Conservation (phyloP, 495 filamentous ascomycete genomes). For the Pseudoneurospora amorphoporcata region DNA sequence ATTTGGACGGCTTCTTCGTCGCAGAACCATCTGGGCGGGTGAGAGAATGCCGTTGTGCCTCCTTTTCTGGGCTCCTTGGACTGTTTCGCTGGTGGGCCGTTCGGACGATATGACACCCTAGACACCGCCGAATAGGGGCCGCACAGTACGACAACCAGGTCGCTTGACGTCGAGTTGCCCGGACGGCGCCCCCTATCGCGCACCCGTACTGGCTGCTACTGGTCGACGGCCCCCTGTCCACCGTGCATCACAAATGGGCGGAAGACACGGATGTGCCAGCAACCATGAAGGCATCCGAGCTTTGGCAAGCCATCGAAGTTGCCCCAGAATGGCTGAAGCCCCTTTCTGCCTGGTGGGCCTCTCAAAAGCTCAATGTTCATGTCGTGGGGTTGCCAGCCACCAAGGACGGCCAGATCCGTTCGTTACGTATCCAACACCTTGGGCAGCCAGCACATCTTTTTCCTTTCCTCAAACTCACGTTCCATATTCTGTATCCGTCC, state of each 20-base stretch:
- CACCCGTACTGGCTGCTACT: not conserved
- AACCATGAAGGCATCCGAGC: slow-evolving; percentile 4
- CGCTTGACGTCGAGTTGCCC: not conserved
- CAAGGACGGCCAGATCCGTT: slow-evolving; percentile 9
- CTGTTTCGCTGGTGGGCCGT: not conserved
- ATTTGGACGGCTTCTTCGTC: not conserved
- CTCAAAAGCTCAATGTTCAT: slow-evolving; percentile 1
- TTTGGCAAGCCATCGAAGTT: slow-evolving; percentile 1
- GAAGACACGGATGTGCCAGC: slow-evolving; percentile 4
- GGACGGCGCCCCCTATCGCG: not conserved
- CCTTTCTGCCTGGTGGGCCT: slow-evolving; percentile 12
- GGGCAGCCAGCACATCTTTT: slow-evolving; percentile 11
- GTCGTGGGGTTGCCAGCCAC: slow-evolving; percentile 13
- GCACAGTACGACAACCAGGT: not conserved
- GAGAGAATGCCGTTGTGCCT: not conserved
- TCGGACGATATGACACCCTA: not conserved
- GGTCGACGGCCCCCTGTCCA: not conserved
- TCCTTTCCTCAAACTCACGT: slow-evolving; percentile 10
- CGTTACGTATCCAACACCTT: slow-evolving; percentile 7
- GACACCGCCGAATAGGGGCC: not conserved
- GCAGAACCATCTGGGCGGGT: not conserved
- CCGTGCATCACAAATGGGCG: slow-evolving; percentile 6
- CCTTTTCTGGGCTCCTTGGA: not conserved
- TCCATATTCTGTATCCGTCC: slow-evolving; percentile 15
- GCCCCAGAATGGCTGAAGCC: slow-evolving; percentile 5